These are phyloP conservation scores for Hyparrhenia diplandra DNA, from an alignment of 176 grass and related monocot genomes.

Conservation along the genomic window DNA sequence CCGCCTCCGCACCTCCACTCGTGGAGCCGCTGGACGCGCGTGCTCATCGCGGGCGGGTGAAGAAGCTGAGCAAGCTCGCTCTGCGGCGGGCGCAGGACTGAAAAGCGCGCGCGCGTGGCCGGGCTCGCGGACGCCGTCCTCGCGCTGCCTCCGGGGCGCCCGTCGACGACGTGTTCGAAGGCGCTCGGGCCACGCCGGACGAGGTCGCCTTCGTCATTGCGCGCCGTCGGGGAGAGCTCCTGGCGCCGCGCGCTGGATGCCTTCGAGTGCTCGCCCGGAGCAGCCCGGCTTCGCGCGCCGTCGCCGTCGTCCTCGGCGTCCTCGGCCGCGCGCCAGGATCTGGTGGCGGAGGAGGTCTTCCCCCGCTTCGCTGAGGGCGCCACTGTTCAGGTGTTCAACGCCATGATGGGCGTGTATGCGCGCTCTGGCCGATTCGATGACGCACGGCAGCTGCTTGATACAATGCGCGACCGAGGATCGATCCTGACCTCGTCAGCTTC, in stretches of 20 bases:
- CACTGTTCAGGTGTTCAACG: constrained; percentile 84
- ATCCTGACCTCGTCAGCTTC: constrained; percentile 91
- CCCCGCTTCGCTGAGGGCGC: constrained; percentile 48
- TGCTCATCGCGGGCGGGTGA: constrained; percentile 56
- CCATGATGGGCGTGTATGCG: constrained; percentile 93
- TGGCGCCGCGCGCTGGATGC: constrained; percentile 78
- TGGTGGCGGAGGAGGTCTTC: constrained; percentile 69
- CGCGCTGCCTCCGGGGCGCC: constrained; percentile 43
- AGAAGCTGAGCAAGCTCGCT: constrained; percentile 80
- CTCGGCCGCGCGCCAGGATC: constrained; percentile 74
- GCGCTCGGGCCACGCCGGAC: constrained; percentile 43
- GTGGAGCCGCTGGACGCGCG: constrained; percentile 72
- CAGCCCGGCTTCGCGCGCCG: constrained; percentile 57
- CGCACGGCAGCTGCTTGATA: constrained; percentile 55
- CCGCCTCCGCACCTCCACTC: background rate
- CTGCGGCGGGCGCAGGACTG: constrained; percentile 75
- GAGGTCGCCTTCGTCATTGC: constrained; percentile 74
- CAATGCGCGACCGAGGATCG: constrained; percentile 65
- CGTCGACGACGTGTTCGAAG: constrained; percentile 61
- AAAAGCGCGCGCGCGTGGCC: constrained; percentile 58
- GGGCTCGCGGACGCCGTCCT: constrained; percentile 56
- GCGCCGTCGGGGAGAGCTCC: constrained; percentile 48
- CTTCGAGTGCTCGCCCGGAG: constrained; percentile 78
- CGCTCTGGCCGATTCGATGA: constrained; percentile 59
- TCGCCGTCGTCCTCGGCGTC: constrained; percentile 67